Conservation (phyloP, 2,329 filamentous ascomycete species). For the Pseudogymnoascus sp. region DNA sequence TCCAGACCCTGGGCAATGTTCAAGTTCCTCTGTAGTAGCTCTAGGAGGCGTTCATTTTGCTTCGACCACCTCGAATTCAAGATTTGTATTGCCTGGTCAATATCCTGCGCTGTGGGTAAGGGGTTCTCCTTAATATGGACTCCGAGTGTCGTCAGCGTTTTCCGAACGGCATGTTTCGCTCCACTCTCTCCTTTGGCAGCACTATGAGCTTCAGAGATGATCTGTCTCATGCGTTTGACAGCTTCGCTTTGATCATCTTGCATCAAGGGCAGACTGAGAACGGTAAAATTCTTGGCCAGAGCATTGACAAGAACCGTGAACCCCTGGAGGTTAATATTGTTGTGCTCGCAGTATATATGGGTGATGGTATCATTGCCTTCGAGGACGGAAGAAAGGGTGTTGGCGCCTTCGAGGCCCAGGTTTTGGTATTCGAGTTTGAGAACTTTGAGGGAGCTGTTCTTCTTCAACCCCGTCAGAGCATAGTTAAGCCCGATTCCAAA, state of each 20-base stretch:
- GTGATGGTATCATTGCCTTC: slow-evolving; percentile 55
- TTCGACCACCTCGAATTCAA: slow-evolving; percentile 26
- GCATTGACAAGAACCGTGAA: slow-evolving; percentile 64
- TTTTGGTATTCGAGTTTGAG: slow-evolving; percentile 62
- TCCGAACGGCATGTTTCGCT: slow-evolving; percentile 25
- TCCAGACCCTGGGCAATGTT: slow-evolving; percentile 24
- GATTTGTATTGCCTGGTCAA: slow-evolving; percentile 25
- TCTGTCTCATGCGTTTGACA: slow-evolving; percentile 42
- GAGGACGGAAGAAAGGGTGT: slow-evolving; percentile 60
- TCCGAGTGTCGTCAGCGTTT: slow-evolving; percentile 24
- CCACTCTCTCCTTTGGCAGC: slow-evolving; percentile 16
- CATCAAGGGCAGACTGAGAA: slow-evolving; percentile 58
- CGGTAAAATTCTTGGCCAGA: slow-evolving; percentile 55
- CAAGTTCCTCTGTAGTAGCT: slow-evolving; percentile 27
- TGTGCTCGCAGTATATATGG: slow-evolving; percentile 64
- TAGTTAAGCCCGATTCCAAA: slow-evolving; percentile 63
- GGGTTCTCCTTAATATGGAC: slow-evolving; percentile 21
- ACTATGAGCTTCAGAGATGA: slow-evolving; percentile 22
- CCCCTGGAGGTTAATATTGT: slow-evolving; percentile 63
- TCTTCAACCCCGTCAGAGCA: slow-evolving; percentile 56
- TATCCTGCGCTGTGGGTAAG: slow-evolving; percentile 27
- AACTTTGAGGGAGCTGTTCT: slow-evolving; percentile 54
- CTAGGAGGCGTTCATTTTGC: slow-evolving; percentile 24
- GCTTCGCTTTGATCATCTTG: slow-evolving; percentile 53
- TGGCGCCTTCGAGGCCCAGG: slow-evolving; percentile 61